Evolutionary conservation across 306 rosid genomes (phyloP).

Genomic region (Lupinus albus): DNA sequence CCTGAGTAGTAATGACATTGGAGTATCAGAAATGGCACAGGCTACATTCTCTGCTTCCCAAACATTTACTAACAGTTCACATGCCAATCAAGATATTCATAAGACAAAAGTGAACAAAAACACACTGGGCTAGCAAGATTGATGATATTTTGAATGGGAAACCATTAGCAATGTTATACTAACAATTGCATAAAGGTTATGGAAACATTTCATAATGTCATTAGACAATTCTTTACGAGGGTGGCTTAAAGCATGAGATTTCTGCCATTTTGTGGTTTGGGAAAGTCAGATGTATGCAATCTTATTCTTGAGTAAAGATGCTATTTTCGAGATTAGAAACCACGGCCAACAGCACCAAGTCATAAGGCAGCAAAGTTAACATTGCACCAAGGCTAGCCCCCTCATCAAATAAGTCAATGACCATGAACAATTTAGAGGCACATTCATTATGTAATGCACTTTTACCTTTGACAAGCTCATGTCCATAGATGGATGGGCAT

Average conservation of each 20-base stretch:
- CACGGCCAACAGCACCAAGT: constrained; percentile 29
- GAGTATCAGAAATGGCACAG: constrained; percentile 11
- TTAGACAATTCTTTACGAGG: constrained; percentile 15
- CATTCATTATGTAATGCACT: constrained; percentile 20
- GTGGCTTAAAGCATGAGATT: constrained; percentile 20
- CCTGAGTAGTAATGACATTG: constrained; percentile 16
- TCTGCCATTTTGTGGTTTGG: not conserved
- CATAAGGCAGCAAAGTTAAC: constrained; percentile 1
- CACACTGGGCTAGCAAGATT: constrained; percentile 15
- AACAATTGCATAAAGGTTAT: constrained; percentile 19
- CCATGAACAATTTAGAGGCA: constrained; percentile 25
- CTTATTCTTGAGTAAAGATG: constrained; percentile 14
- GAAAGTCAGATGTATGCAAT: constrained; percentile 4
- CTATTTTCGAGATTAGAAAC: constrained; percentile 23
- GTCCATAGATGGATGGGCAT: constrained; percentile 97
- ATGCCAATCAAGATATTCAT: constrained; percentile 17
- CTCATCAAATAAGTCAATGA: constrained; percentile 16
- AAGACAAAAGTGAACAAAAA: constrained; percentile 22
- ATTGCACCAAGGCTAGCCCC: constrained; percentile 18
- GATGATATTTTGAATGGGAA: constrained; percentile 13
- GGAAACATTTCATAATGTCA: constrained; percentile 32
- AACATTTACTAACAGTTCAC: constrained; percentile 24
- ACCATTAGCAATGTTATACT: constrained; percentile 23
- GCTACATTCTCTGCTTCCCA: constrained; percentile 26
- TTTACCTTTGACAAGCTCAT: constrained; percentile 94